Percentiles rank a stretch among this genome's conserved stretches.
phyloP scores from a whole-genome alignment of 2,329 filamentous ascomycete species.

The Nothopassalora personata region DNA sequence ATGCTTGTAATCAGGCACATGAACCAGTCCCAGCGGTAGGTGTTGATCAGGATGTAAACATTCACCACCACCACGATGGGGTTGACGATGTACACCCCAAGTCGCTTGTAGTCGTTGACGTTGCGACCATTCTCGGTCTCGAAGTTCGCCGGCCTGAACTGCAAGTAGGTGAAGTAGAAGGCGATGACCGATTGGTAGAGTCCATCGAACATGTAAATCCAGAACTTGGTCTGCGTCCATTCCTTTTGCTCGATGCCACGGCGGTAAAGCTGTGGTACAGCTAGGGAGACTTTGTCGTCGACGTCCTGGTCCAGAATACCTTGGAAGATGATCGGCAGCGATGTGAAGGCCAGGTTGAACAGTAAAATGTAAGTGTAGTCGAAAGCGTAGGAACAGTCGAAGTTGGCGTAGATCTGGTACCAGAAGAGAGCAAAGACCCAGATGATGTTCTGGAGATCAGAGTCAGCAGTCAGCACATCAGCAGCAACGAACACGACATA shows the following conservation, averaged over 20 bases:
- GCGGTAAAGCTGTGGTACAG: constrained; percentile 91
- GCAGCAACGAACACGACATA: constrained; percentile 26
- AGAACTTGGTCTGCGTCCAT: constrained; percentile 95
- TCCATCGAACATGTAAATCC: constrained; percentile 93
- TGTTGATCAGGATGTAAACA: constrained; percentile 90
- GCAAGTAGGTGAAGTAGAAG: constrained; percentile 86
- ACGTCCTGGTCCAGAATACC: constrained; percentile 97
- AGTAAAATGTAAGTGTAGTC: constrained; percentile 97
- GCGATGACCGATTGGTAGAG: constrained; percentile 90
- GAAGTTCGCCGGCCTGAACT: constrained; percentile 65
- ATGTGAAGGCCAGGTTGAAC: constrained; percentile 96
- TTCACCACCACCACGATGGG: constrained; percentile 86
- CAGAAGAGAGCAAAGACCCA: constrained; percentile 97
- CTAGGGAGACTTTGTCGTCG: constrained; percentile 85
- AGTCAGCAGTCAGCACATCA: constrained; percentile 17
- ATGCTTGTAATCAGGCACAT: constrained; percentile 76
- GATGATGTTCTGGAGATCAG: constrained; percentile 68
- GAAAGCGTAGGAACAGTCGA: constrained; percentile 93
- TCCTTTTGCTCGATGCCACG: constrained; percentile 92
- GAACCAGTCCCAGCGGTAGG: constrained; percentile 97
- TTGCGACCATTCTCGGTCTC: constrained; percentile 67
- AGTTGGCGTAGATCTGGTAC: constrained; percentile 94
- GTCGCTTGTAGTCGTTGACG: constrained; percentile 71
- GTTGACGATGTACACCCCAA: constrained; percentile 82
- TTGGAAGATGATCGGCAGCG: constrained; percentile 88